Evolutionary conservation across 2,329 filamentous ascomycete genomes (phyloP), one percentile per base, ranked within the genome.

Genomic region (Nothomitra cinnamomea): DNA sequence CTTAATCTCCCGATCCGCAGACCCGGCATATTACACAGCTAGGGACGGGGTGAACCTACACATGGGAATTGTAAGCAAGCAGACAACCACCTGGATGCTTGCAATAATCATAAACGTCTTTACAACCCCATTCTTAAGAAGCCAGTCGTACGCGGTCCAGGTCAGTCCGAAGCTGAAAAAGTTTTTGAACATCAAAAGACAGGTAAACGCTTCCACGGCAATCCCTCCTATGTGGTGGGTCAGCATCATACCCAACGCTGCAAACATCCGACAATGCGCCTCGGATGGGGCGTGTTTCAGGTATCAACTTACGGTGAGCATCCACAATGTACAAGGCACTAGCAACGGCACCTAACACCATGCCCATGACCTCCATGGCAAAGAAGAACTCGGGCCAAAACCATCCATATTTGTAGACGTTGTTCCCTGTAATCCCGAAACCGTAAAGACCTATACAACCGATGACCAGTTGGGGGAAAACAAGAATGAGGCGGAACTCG

Each of bases 121-220:
- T 56, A 79, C 77, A n/a, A 82, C 78, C 1, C 79, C 79, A 7
- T 65, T 63, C 0, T 69, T 59, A 8, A 83, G 73, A 24, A 95
- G 73, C 89, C 90, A 95, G 55, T 88, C 74, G 61, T 87, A 94
- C 1, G 87, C 87, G 59, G 79, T 83, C 65, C 82, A 94, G 0
- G 89, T 94, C 54, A 95, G 71, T 5, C 80, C 79, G 61, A 94
- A 95, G 57, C 82, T 85, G 70, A 95, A 94, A 57, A 95, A 77
- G 67, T 95, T 95, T 69, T 95, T 95, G 74, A 95, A 95, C 53
- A 95, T 82, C 58, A 95, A 77, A 65, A 92, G 78, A 67, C 87
- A 86, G 0, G 88, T 95, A 65, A 95, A 94, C 5, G 82, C 85
- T 67, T 95, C 89, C 49, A 95, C 79, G 1, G 86, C 80, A 54